Percentiles rank a stretch among this genome's conserved stretches.
Evolutionary conservation across 139 green algal genomes (phyloP).

Genomic region (Raphidocelis subcapitata): DNA sequence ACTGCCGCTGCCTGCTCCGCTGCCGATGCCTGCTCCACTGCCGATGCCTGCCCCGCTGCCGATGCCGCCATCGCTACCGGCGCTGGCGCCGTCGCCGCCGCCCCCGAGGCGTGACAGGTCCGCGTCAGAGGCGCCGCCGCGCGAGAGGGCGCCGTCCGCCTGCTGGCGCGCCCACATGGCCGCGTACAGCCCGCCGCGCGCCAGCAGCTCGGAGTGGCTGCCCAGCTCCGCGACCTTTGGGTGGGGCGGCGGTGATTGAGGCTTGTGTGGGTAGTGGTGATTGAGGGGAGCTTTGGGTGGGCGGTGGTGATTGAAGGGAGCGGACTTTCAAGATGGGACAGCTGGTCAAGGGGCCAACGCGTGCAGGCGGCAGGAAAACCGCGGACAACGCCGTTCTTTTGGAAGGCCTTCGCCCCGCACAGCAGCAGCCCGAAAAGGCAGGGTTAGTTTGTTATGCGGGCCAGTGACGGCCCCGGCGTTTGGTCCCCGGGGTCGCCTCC

Average conservation of each 20-base stretch:
- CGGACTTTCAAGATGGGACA: background rate
- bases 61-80: too few relatives aligned
- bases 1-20: too few relatives aligned
- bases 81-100: too few relatives aligned
- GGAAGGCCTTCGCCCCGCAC: background rate
- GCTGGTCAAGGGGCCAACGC: background rate
- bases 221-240: constrained; percentile 69
- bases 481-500: background rate
- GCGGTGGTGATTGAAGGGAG: too few relatives aligned
- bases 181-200: constrained; percentile 58
- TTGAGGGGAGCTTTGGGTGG: too few relatives aligned
- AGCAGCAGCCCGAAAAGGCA: background rate
- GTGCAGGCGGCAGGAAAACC: background rate
- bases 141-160: too few relatives aligned
- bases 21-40: too few relatives aligned
- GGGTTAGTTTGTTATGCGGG: background rate
- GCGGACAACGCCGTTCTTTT: background rate
- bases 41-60: too few relatives aligned
- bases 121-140: too few relatives aligned
- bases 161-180: constrained; percentile 78
- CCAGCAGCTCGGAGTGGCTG: constrained; percentile 74
- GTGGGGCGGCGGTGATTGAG: constrained; percentile 35
- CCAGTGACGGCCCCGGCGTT: background rate
- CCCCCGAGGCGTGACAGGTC: too few relatives aligned
- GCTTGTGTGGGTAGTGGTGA: constrained; percentile 31